Base-by-base conservation (phyloP, 345 rosid genomes). In the Brassica incana region DNA sequence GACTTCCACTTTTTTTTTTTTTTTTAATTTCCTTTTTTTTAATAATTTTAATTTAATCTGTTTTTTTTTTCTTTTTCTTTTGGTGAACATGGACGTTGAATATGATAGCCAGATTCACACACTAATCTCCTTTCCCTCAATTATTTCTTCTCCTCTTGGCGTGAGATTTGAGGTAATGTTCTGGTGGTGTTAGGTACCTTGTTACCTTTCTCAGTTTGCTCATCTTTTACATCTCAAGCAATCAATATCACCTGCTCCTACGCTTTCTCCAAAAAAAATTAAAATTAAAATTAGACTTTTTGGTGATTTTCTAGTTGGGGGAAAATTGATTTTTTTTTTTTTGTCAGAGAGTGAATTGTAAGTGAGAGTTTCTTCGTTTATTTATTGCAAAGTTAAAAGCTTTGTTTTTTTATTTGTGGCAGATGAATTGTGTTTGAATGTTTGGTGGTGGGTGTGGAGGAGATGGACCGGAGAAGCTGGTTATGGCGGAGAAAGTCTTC, bases 401-500 rank as follows among this genome's bases (percentile, higher is more conserved):
- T 73, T 72, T 11, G 40, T 8, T 62, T 36, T 36, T 59, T 18
- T 14, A 11, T 9, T 8, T 56, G 64, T 75, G 50, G 40, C 65
- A 69, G 79, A 63, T 68, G 69, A 43, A 62, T 74, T 71, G 14
- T 30, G 73, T 81, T 29, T 81, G 78, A 71, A 67, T 78, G 77
- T 60, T 65, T 48, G 73, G 74, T 48, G 73, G 74, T 77, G 85
- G 62, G 40, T 59, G 12, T 59, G 80, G 36, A 62, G 80, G 38
- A 63, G 70, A 79, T 80, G 77, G 97, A 92, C 82, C 83, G 94
- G 70, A 83, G 93, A 65, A 89, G 91, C 68, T 92, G 97, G 95
- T 65, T 92, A 40, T 90, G 97, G 97, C 85, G 90, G 60, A 83
- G 88, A 70, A 89, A 88, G 77, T 90, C 97, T 1, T 85, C 90